Evolutionary conservation across 768 basidiomycete genomes (phyloP).

Genomic region (Jaapia argillacea): DNA sequence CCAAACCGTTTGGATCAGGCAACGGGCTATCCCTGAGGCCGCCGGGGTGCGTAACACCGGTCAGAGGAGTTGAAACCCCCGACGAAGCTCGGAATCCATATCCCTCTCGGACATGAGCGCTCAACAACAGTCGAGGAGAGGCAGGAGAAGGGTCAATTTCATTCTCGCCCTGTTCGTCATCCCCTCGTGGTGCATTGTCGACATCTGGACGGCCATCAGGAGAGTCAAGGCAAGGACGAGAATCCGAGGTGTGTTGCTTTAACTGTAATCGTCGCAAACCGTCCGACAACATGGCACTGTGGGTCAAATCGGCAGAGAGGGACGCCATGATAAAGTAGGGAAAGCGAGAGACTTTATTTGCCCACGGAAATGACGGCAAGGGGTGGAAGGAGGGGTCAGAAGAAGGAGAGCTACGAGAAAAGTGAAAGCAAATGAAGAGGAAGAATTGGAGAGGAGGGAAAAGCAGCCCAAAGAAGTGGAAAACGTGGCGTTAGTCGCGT

Average conservation of each 20-base stretch:
- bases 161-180: background rate
- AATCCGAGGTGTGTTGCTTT: constrained; percentile 12
- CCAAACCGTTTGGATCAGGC: constrained; percentile 63
- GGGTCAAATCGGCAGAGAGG: constrained; percentile 18
- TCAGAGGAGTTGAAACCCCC: constrained; percentile 53
- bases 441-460: too few species aligned
- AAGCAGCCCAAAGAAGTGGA: too few species aligned
- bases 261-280: constrained; percentile 37
- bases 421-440: too few species aligned
- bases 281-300: constrained; percentile 32
- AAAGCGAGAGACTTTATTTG: constrained; percentile 1
- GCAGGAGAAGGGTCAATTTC: background rate
- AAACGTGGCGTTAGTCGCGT: too few species aligned
- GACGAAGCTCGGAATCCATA: constrained; percentile 75
- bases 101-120: constrained; percentile 47
- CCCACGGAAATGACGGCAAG: too few species aligned
- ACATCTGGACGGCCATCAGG: background rate
- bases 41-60: constrained; percentile 18
- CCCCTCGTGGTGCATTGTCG: background rate
- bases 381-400: too few species aligned
- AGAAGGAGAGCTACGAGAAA: too few species aligned
- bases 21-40: constrained; percentile 20
- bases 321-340: constrained; percentile 12
- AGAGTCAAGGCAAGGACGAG: constrained; percentile 3
- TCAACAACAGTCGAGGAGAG: constrained; percentile 5